Evolutionary conservation across 2,329 filamentous ascomycete genomes (phyloP).

Genomic region (Pestalotiopsis fici): DNA sequence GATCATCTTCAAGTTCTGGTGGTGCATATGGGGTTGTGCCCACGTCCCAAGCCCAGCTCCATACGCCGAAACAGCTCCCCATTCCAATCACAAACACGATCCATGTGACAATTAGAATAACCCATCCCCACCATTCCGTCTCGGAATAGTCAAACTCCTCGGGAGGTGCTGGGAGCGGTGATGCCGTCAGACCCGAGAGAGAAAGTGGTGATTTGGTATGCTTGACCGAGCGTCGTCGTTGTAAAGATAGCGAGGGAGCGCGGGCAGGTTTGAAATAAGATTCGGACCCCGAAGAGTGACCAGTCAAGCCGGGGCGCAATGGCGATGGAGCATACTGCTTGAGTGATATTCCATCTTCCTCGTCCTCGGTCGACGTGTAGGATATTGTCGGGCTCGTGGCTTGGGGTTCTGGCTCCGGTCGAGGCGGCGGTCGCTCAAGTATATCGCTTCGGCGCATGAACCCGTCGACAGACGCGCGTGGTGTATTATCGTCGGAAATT

Average conservation of each 20-base stretch:
- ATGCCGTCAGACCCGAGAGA: conserved; percentile 51
- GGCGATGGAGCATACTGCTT: conserved; percentile 45
- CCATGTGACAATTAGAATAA: conserved; percentile 89
- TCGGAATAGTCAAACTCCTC: conserved; percentile 79
- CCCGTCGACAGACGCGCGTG: conserved; percentile 47
- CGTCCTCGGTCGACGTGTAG: conserved; percentile 77
- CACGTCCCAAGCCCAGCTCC: conserved; percentile 99
- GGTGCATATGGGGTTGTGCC: conserved; percentile 94
- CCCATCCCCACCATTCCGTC: conserved; percentile 98
- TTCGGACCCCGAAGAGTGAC: conserved; percentile 60
- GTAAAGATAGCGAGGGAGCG: conserved; percentile 30
- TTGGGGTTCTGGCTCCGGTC: conserved; percentile 21
- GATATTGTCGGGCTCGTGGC: conserved; percentile 57
- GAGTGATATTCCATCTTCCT: conserved; percentile 76
- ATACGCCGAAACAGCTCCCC: conserved; percentile 91
- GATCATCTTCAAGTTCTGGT: conserved; percentile 92
- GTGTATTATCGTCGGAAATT: conserved; percentile 46
- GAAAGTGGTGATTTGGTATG: conserved; percentile 63
- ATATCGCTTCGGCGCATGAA: conserved; percentile 38
- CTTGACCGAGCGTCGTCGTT: conserved; percentile 49
- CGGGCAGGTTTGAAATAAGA: conserved; percentile 53
- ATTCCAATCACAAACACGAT: conserved; percentile 94
- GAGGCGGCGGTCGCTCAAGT: conserved; percentile 18
- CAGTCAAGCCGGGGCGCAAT: conserved; percentile 38
- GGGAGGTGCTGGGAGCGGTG: conserved; percentile 41